Conservation (phyloP, 2,329 filamentous ascomycete genomes). For the Colletotrichum euphorbiae region DNA sequence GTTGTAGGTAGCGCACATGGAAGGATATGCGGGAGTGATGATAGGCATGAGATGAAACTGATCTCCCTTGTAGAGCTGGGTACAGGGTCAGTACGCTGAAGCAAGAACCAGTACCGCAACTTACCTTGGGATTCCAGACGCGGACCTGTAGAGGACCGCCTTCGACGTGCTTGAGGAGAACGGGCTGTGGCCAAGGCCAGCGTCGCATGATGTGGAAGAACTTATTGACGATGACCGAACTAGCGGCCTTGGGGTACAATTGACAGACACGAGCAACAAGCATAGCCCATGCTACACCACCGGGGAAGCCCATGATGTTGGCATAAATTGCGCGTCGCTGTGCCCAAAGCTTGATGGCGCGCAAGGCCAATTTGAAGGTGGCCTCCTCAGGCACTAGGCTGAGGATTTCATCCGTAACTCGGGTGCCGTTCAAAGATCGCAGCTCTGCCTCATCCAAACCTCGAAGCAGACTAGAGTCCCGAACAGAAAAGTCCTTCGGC, state of each 20-base stretch:
- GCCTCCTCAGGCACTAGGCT: constrained; percentile 88
- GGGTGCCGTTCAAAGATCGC: constrained; percentile 90
- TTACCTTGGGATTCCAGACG: constrained; percentile 93
- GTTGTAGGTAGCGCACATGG: constrained; percentile 98
- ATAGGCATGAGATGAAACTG: constrained; percentile 94
- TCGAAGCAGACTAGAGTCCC: constrained; percentile 85
- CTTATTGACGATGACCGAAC: constrained; percentile 88
- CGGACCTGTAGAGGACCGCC: constrained; percentile 83
- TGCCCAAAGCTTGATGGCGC: constrained; percentile 97
- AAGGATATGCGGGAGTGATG: constrained; percentile 96
- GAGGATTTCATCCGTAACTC: constrained; percentile 93
- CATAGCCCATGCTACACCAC: constrained; percentile 98
- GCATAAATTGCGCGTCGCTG: constrained; percentile 92
- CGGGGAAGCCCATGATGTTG: constrained; percentile 96
- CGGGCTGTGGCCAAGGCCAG: constrained; percentile 96
- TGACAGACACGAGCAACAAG: constrained; percentile 96
- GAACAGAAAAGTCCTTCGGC: constrained; percentile 78
- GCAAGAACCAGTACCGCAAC: constrained; percentile 14
- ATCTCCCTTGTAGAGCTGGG: constrained; percentile 81
- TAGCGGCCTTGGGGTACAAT: constrained; percentile 91
- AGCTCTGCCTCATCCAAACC: constrained; percentile 89
- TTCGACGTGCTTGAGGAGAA: constrained; percentile 89
- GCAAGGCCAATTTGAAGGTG: constrained; percentile 88
- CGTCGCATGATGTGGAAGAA: constrained; percentile 93
- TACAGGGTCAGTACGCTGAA: constrained; percentile 33